Evolutionary conservation across 2,329 filamentous ascomycete species (phyloP).

Genomic region (Xylariales sp.): DNA sequence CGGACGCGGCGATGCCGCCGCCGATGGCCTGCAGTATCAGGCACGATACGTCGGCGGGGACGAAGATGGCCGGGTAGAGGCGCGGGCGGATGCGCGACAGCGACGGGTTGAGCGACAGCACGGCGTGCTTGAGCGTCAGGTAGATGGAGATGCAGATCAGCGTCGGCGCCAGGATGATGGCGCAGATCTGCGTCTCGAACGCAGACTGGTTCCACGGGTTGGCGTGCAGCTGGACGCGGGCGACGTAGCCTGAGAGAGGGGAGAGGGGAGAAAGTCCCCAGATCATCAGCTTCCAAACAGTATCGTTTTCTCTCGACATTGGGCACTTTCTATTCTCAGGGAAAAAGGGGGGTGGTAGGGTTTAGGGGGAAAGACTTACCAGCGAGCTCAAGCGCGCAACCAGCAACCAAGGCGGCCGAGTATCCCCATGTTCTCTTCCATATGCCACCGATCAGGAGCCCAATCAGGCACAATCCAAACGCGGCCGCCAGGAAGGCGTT

Average conservation of each 20-base stretch:
- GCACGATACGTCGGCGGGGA: slow-evolving; percentile 55
- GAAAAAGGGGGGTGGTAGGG: no score
- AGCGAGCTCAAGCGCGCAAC: slow-evolving; percentile 46
- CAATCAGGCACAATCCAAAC: slow-evolving; percentile 41
- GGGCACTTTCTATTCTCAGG: no score
- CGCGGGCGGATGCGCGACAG: slow-evolving; percentile 47
- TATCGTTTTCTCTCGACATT: no score
- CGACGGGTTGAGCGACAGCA: slow-evolving; percentile 40
- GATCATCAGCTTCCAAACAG: no score
- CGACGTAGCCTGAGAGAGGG: slow-evolving; percentile 48
- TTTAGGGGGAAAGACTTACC: no score
- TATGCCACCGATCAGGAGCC: slow-evolving; percentile 37
- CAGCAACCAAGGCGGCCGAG: slow-evolving; percentile 42
- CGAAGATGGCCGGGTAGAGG: slow-evolving; percentile 54
- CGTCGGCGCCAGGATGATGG: slow-evolving; percentile 56
- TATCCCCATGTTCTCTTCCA: slow-evolving; percentile 54
- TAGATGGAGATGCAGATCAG: slow-evolving; percentile 61
- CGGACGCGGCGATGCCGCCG: slow-evolving; percentile 49
- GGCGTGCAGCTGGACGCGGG: slow-evolving; percentile 42
- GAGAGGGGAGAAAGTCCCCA: no score
- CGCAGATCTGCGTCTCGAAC: slow-evolving; percentile 56
- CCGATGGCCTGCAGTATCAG: slow-evolving; percentile 56
- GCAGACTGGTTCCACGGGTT: slow-evolving; percentile 51
- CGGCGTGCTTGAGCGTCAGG: slow-evolving; percentile 58
- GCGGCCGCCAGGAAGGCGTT: slow-evolving; percentile 49